Evolutionary conservation across 352 stramenopile species (phyloP).

Genomic region (Aphanomyces stellatus): DNA sequence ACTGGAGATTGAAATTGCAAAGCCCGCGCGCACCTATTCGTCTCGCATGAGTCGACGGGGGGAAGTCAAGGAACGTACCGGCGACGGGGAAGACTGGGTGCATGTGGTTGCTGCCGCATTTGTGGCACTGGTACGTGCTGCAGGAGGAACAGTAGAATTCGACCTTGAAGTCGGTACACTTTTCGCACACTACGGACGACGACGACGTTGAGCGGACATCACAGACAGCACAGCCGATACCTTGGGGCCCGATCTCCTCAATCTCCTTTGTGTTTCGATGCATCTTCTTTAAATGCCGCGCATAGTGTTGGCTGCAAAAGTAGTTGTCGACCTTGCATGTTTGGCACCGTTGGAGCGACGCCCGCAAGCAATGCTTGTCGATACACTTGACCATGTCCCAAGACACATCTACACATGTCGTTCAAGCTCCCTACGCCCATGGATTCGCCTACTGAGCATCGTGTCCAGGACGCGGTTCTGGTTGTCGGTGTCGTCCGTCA

Average conservation of each 20-base stretch:
- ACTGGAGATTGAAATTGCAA: not conserved
- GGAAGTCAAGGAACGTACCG: not conserved
- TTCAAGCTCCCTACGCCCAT: not conserved
- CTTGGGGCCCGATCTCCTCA: not conserved
- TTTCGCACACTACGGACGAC: constrained; percentile 6
- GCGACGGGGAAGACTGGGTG: not conserved
- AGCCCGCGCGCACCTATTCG: not conserved
- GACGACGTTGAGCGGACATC: not conserved
- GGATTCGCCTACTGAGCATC: not conserved
- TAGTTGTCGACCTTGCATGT: no score
- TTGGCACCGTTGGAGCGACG: not conserved
- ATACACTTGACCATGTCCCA: not conserved
- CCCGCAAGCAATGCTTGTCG: not conserved
- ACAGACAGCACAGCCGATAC: not conserved
- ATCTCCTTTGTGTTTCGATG: not conserved
- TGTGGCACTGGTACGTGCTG: constrained; percentile 12
- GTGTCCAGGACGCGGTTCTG: not conserved
- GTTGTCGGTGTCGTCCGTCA: not conserved
- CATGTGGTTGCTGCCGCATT: not conserved
- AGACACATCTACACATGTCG: not conserved
- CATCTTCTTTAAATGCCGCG: no score
- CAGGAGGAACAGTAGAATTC: constrained; percentile 13
- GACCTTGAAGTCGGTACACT: constrained; percentile 2
- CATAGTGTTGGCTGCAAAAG: no score
- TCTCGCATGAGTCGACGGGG: not conserved